Evolutionary conservation across 2,329 filamentous ascomycete genomes (phyloP).

Genomic region (Fusarium oxysporum): DNA sequence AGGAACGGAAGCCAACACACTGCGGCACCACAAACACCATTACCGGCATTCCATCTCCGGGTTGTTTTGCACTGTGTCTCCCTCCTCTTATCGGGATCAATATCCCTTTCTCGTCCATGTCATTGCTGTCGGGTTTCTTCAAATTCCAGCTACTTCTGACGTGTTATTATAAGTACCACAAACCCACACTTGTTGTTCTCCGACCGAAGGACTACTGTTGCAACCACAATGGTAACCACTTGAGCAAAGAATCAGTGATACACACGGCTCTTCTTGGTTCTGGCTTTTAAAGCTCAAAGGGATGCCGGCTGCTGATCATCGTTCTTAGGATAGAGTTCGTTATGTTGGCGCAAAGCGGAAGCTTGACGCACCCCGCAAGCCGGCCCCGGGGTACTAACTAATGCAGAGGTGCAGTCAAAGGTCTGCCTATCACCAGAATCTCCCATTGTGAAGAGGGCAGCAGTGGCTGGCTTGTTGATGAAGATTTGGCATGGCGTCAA

Average conservation of each 20-base stretch:
- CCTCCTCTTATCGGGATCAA: not conserved
- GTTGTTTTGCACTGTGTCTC: not conserved
- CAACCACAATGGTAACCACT: conserved; percentile 6
- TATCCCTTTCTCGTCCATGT: not conserved
- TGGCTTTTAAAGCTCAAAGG: conserved; percentile 7
- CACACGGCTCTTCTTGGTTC: not conserved
- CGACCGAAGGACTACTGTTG: not conserved
- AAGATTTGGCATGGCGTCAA: conserved; percentile 18
- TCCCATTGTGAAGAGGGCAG: not conserved
- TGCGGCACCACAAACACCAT: conserved; percentile 16
- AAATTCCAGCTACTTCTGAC: not conserved
- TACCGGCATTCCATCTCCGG: conserved; percentile 31
- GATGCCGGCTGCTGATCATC: conserved; percentile 11
- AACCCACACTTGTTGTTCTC: not conserved
- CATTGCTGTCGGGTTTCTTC: not conserved
- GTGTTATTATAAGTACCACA: not conserved
- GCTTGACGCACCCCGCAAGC: conserved; percentile 36
- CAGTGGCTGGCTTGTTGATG: conserved; percentile 3
- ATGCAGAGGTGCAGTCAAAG: conserved; percentile 21
- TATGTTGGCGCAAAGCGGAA: conserved; percentile 24
- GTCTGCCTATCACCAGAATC: not conserved
- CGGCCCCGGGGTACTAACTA: conserved; percentile 32
- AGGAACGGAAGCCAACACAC: conserved; percentile 26
- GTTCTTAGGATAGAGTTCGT: conserved; percentile 34
- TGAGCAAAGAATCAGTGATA: not conserved